phyloP scores from a whole-genome alignment of 2,329 filamentous ascomycete species.

The Pseudogymnoascus pannorum region DNA sequence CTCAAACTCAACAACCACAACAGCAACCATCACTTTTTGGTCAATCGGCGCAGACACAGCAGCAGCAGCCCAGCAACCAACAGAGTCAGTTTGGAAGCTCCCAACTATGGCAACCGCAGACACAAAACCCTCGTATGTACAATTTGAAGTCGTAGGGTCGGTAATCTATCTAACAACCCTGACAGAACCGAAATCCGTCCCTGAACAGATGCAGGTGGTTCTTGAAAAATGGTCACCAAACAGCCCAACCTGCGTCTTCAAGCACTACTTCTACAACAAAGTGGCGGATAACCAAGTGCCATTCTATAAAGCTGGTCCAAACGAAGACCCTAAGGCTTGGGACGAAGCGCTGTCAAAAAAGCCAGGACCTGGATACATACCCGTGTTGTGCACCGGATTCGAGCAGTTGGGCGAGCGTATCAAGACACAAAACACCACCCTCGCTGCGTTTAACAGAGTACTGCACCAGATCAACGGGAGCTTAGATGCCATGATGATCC shows the following conservation, averaged over 20 bases:
- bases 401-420: constrained; percentile 64
- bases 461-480: constrained; percentile 74
- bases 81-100: constrained; percentile 19
- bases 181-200: constrained; percentile 62
- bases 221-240: constrained; percentile 67
- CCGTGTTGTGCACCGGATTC: constrained; percentile 69
- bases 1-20: constrained; percentile 22
- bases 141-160: neutral
- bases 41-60: constrained; percentile 30
- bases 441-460: constrained; percentile 61
- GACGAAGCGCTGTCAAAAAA: constrained; percentile 77
- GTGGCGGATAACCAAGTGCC: constrained; percentile 68
- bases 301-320: constrained; percentile 62
- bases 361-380: constrained; percentile 68
- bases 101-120: constrained; percentile 25
- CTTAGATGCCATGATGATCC: constrained; percentile 63
- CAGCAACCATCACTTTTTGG: constrained; percentile 32
- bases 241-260: constrained; percentile 64
- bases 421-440: constrained; percentile 61
- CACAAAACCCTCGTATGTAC: constrained; percentile 24
- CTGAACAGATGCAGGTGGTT: constrained; percentile 65
- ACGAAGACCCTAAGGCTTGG: constrained; percentile 73
- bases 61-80: constrained; percentile 26
- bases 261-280: constrained; percentile 82
- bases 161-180: constrained; percentile 15